These are phyloP conservation scores for Goffeauzyma gilvescens DNA, from an alignment of 768 basidiomycete species.

Conservation along the genomic window DNA sequence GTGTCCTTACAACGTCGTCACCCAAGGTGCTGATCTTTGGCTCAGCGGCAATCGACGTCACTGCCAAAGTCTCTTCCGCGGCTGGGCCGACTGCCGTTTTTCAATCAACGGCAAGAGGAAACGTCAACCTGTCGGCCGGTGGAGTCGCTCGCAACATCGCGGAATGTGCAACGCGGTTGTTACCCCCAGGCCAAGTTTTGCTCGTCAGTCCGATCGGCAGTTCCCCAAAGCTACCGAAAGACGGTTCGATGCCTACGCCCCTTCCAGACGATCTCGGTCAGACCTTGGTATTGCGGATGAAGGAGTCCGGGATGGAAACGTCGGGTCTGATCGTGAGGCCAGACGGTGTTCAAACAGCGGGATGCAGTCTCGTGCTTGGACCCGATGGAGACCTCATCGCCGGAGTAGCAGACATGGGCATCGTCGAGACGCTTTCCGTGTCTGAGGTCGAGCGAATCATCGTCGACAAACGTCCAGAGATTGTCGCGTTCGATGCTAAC, in stretches of 20 bases:
- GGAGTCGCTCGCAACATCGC: slow-evolving; percentile 93
- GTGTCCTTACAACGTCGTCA: slow-evolving; percentile 6
- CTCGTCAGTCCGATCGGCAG: slow-evolving; percentile 56
- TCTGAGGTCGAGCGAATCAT: too few relatives aligned
- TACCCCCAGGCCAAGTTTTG: slow-evolving; percentile 28
- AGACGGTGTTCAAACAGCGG: slow-evolving; percentile 43
- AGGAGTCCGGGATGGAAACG: slow-evolving; percentile 50
- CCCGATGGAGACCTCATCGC: slow-evolving; percentile 47
- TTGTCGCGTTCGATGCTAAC: slow-evolving; percentile 31
- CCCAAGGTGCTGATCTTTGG: slow-evolving; percentile 52
- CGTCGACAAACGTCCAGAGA: slow-evolving; percentile 13
- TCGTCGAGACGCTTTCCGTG: slow-evolving; percentile 37
- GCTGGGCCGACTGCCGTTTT: too few relatives aligned
- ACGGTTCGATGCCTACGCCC: background rate
- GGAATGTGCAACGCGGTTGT: slow-evolving; percentile 49
- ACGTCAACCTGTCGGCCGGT: slow-evolving; percentile 51
- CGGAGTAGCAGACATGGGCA: slow-evolving; percentile 84
- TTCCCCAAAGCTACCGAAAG: slow-evolving; percentile 10
- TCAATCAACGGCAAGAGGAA: slow-evolving; percentile 67
- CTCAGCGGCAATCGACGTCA: slow-evolving; percentile 75
- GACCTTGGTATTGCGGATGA: slow-evolving; percentile 43
- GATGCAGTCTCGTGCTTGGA: slow-evolving; percentile 74
- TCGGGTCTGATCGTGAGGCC: slow-evolving; percentile 48
- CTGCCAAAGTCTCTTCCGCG: slow-evolving; percentile 36
- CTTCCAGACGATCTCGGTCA: slow-evolving; percentile 49